Evolutionary conservation across 768 basidiomycete species (phyloP).

Genomic region (Phanerochaete carnosa): DNA sequence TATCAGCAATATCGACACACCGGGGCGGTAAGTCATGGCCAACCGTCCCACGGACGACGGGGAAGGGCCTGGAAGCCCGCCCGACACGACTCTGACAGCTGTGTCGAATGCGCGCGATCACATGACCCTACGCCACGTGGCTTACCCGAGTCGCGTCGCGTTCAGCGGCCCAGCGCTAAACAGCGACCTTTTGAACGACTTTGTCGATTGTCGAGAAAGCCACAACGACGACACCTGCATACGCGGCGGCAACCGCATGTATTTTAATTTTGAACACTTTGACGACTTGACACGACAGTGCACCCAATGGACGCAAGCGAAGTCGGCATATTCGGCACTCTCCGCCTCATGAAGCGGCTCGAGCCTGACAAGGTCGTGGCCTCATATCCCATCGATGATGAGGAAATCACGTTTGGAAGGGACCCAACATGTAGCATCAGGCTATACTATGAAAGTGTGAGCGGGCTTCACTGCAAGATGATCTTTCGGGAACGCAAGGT

Average conservation of each 20-base stretch:
- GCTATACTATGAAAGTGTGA: conserved; percentile 65
- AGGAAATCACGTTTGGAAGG: conserved; percentile 66
- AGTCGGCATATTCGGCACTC: conserved; percentile 63
- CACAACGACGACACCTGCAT: not conserved
- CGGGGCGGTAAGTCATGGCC: too few relatives aligned
- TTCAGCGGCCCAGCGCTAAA: not conserved
- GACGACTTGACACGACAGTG: not conserved
- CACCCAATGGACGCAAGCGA: conserved; percentile 40
- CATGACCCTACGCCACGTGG: not conserved
- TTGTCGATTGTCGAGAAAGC: not conserved
- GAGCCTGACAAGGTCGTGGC: conserved; percentile 48
- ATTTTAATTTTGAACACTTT: not conserved
- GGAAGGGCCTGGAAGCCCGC: too few relatives aligned
- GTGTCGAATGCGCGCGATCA: not conserved
- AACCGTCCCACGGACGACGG: too few relatives aligned
- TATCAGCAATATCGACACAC: too few relatives aligned
- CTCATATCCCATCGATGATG: conserved; percentile 69
- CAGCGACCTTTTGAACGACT: not conserved
- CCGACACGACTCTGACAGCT: too few relatives aligned
- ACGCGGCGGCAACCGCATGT: not conserved
- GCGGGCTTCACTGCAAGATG: conserved; percentile 62
- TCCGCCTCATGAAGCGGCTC: conserved; percentile 57
- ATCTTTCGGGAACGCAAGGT: conserved; percentile 63
- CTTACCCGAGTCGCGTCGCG: conserved; percentile 1
- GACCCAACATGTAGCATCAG: conserved; percentile 62